These are phyloP conservation scores for Sherardia arvensis DNA, from an alignment of 257 asterid genomes.

Conservation along the genomic window DNA sequence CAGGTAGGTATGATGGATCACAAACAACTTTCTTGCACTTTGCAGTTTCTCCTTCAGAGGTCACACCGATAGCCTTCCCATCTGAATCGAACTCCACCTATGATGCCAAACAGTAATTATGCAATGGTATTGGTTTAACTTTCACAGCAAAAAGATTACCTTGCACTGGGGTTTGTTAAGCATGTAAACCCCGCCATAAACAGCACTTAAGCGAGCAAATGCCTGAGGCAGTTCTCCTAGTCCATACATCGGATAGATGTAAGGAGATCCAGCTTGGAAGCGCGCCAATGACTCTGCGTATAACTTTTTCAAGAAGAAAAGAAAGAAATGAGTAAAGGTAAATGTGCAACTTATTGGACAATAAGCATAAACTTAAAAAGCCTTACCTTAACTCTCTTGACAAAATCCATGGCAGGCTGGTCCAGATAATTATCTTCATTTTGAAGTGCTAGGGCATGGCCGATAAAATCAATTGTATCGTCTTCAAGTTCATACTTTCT, in stretches of 20 bases:
- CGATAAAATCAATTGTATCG: constrained; percentile 81
- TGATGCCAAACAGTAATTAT: neutral
- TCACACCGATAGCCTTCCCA: constrained; percentile 80
- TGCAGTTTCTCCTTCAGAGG: constrained; percentile 99
- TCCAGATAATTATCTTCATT: constrained; percentile 67
- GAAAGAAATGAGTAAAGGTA: neutral
- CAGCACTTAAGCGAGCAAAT: constrained; percentile 98
- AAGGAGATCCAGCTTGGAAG: constrained; percentile 94
- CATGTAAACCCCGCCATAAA: constrained; percentile 99
- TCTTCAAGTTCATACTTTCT: constrained; percentile 95
- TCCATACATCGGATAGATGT: constrained; percentile 93
- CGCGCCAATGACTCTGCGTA: constrained; percentile 98
- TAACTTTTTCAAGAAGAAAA: constrained; percentile 41
- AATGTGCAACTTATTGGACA: neutral
- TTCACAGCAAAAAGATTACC: constrained; percentile 30
- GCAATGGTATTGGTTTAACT: neutral
- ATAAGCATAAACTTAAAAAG: neutral
- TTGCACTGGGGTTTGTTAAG: constrained; percentile 90
- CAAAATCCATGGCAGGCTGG: constrained; percentile 75
- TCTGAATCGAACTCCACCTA: constrained; percentile 78
- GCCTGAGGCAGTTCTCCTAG: constrained; percentile 99
- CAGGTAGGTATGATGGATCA: constrained; percentile 81
- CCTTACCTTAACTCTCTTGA: constrained; percentile 80
- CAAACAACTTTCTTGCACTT: constrained; percentile 96
- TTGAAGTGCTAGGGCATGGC: constrained; percentile 90